Conservation (phyloP, 352 stramenopile species). For the Pythium periplocum region DNA sequence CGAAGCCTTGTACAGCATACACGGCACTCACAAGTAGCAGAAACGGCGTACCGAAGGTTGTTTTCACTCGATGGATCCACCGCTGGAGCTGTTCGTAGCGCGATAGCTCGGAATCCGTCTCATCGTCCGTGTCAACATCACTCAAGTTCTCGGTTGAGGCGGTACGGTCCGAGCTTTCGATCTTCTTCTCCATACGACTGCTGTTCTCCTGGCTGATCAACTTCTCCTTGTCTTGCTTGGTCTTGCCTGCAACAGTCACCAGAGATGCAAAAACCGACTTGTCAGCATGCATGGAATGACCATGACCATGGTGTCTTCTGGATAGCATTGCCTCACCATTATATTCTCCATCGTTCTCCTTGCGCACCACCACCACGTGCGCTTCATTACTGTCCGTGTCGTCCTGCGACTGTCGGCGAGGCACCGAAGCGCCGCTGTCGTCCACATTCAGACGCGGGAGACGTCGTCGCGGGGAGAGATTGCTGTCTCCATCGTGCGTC, state of each 20-base stretch:
- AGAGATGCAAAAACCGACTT: constrained; percentile 3
- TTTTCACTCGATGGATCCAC: constrained; percentile 42
- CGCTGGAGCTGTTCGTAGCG: constrained; percentile 32
- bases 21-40: constrained; percentile 73
- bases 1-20: constrained; percentile 93
- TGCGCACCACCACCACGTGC: too few relatives aligned
- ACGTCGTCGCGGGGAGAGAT: too few relatives aligned
- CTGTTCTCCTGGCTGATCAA: constrained; percentile 11
- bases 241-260: constrained; percentile 1
- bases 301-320: background rate
- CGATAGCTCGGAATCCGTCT: constrained; percentile 12
- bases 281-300: background rate
- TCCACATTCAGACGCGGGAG: too few relatives aligned
- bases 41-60: constrained; percentile 72
- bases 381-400: too few relatives aligned
- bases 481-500: too few relatives aligned
- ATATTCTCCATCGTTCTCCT: background rate
- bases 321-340: constrained; percentile 4
- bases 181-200: constrained; percentile 10
- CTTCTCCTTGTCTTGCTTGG: constrained; percentile 8
- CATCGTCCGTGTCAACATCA: constrained; percentile 11
- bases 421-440: too few relatives aligned
- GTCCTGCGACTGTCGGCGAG: too few relatives aligned
- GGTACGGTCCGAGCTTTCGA: background rate
- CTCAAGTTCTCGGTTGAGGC: constrained; percentile 8